A percentile compares a stretch with the other conserved stretches of the same genome.
phyloP scores from a whole-genome alignment of 768 basidiomycete genomes.

The Mrakia hoshinonis region DNA sequence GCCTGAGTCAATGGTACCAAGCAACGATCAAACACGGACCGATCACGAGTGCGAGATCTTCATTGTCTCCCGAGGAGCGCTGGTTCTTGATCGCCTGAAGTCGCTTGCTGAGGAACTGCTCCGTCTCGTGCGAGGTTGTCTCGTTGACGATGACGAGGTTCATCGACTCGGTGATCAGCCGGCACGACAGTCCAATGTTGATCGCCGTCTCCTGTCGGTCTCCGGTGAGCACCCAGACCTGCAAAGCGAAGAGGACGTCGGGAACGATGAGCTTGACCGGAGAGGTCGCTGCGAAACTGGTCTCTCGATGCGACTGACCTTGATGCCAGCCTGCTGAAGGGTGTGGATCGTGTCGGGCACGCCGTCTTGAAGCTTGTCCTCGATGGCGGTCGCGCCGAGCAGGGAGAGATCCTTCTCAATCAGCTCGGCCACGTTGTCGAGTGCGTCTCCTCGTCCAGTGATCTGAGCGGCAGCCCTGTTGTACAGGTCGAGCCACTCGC shows the following conservation, averaged over 20 bases:
- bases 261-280: background rate
- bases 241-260: background rate
- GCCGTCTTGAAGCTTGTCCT: constrained; percentile 96
- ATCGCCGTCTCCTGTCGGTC: constrained; percentile 98
- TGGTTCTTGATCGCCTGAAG: constrained; percentile 89
- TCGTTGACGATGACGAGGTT: constrained; percentile 96
- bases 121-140: constrained; percentile 66
- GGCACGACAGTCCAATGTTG: constrained; percentile 96
- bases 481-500: constrained; percentile 78
- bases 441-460: constrained; percentile 77
- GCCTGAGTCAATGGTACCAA: background rate
- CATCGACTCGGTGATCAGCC: constrained; percentile 96
- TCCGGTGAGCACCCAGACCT: constrained; percentile 97
- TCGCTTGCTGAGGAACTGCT: constrained; percentile 78
- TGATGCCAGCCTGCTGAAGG: constrained; percentile 94
- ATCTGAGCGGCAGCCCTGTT: constrained; percentile 89
- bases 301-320: constrained; percentile 48
- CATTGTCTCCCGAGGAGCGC: constrained; percentile 77
- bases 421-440: constrained; percentile 87
- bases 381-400: constrained; percentile 93
- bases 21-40: constrained; percentile 47
- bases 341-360: constrained; percentile 98
- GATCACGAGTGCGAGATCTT: constrained; percentile 90
- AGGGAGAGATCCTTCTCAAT: constrained; percentile 91
- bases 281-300: no score